Evolutionary conservation across 257 asterid genomes (phyloP), one percentile per base, ranked within the genome.

Genomic region (Plectranthus barbatus): DNA sequence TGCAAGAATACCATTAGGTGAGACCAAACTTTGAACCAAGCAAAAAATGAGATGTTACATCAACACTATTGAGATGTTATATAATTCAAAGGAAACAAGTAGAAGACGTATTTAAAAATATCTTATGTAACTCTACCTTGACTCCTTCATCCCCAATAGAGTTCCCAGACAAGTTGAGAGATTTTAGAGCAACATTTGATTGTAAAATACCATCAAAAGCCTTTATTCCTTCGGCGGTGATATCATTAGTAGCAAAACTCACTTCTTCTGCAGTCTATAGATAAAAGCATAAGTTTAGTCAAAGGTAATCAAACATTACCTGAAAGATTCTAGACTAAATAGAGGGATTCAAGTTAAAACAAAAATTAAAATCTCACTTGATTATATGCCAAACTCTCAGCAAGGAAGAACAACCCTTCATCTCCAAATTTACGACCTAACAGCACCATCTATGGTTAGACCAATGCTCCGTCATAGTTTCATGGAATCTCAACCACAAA

Each of bases 101-200:
- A 55, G 51, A 66, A 61, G 57, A 74, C 60, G 41, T 53, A 66
- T 44, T 69, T 34, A 62, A 23, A 60, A 40, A 15, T 26, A 73
- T 60, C 41, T 72, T 41, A 72, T 29, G 21, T 20, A 41, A 59
- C 58, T 48, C 59, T 75, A 93, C 99, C 90, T 90, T 90, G 70
- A 87, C 88, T 59, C 99, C 99, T 77, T 87, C 97, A 79, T 93
- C 97, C 40, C 99, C 99, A 64, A 93, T 82, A 53, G 84, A 73
- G 80, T 93, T 93, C 74, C 99, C 96, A n/a, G 99, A 90, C 34
- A 93, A 79, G 77, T 90, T 79, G 55, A 93, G 91, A 78, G 95
- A 68, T 75, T 84, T 93, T 47, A 93, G 84, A 46, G 87, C 76
- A 62, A 81, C 37, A 56, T 90, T 93, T 69, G 96, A 87, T 73